These are phyloP conservation scores for Hordeum marinum DNA, from an alignment of 176 grass and related monocot species.

Conservation along the genomic window DNA sequence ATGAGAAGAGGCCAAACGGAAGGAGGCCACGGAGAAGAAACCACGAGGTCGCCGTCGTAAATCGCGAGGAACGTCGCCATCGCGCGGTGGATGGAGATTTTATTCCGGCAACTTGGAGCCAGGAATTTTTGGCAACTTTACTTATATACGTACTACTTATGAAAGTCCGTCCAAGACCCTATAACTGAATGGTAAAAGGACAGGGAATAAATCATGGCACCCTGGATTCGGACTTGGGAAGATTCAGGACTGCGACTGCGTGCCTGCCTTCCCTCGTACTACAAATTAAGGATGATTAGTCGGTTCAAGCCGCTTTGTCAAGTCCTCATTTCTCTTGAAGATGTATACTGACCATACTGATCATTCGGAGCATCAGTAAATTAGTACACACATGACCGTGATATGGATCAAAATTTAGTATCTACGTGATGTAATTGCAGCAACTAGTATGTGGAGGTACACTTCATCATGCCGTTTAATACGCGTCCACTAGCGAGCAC, in stretches of 20 bases:
- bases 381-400: background rate
- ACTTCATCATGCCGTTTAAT: background rate
- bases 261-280: background rate
- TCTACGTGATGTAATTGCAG: background rate
- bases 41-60: constrained; percentile 9
- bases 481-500: background rate
- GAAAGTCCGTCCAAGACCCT: background rate
- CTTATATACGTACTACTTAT: background rate
- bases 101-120: background rate
- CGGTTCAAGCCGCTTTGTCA: background rate
- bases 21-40: background rate
- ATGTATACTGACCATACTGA: background rate
- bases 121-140: background rate
- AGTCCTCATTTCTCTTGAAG: background rate
- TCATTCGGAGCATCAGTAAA: background rate
- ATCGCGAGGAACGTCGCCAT: background rate
- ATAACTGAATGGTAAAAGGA: background rate
- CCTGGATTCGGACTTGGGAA: background rate
- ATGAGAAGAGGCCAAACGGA: background rate
- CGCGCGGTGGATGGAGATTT: constrained; percentile 9
- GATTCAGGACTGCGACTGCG: background rate
- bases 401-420: constrained; percentile 2
- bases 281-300: background rate
- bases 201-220: background rate
- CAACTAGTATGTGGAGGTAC: background rate